A percentile compares a stretch with the other conserved stretches of the same genome.
Evolutionary conservation across 2,329 filamentous ascomycete species (phyloP).

Genomic region (Aplosporella prunicola): DNA sequence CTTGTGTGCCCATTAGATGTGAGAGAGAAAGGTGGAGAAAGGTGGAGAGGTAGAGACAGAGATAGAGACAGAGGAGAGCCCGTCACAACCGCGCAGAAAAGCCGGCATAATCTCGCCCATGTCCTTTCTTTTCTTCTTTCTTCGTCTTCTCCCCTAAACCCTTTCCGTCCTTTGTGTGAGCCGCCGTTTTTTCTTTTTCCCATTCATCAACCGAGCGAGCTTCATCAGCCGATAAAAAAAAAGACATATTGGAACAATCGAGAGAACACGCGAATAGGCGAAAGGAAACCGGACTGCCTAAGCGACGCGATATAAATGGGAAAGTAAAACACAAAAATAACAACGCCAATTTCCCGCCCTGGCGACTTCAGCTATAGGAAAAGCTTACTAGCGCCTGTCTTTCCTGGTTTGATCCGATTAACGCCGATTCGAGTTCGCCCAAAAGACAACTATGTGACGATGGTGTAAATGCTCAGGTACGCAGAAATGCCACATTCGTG

Average conservation of each 20-base stretch:
- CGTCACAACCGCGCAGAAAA: too few species aligned
- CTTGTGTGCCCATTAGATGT: too few species aligned
- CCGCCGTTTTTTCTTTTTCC: conserved; percentile 2
- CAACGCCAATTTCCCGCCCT: conserved; percentile 2
- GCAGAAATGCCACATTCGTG: too few species aligned
- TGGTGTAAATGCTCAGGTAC: too few species aligned
- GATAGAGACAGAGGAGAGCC: too few species aligned
- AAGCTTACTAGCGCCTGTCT: conserved; percentile 13
- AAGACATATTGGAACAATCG: background rate
- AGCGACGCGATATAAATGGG: too few species aligned
- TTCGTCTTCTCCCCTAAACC: background rate
- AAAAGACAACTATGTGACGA: background rate
- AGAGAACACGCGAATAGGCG: too few species aligned
- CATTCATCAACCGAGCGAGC: conserved; percentile 3
- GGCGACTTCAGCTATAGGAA: conserved; percentile 8
- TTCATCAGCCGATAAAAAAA: conserved; percentile 1
- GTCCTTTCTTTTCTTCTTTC: conserved; percentile 1
- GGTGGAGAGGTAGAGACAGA: too few species aligned
- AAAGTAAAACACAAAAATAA: background rate
- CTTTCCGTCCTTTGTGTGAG: background rate
- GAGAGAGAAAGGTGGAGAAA: too few species aligned
- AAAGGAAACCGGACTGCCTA: too few species aligned
- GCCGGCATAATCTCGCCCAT: conserved; percentile 4
- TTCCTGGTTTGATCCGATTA: too few species aligned
- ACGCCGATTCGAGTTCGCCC: background rate